phyloP scores from a whole-genome alignment of 2,329 filamentous ascomycete species.

The Verticillium zaregamsianum region DNA sequence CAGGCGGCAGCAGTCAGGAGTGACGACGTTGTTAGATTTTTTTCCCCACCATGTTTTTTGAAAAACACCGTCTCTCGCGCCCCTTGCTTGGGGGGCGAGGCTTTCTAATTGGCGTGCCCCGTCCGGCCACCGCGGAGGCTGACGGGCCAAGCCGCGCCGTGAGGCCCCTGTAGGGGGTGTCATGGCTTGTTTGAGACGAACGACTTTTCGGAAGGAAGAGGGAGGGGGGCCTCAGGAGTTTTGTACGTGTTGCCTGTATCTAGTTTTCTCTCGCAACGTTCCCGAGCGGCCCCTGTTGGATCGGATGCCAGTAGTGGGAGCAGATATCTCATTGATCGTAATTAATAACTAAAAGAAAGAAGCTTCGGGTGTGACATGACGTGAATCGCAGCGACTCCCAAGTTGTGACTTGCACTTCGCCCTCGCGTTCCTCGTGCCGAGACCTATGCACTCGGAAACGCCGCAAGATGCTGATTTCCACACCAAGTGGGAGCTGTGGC shows the following conservation, averaged over 20 bases:
- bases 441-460: too few species aligned
- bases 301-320: neutral
- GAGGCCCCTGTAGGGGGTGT: neutral
- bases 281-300: neutral
- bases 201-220: neutral
- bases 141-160: neutral
- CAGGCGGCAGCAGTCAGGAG: neutral
- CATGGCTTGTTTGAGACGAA: neutral
- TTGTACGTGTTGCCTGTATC: neutral
- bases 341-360: neutral
- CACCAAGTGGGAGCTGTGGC: too few species aligned
- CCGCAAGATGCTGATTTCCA: too few species aligned
- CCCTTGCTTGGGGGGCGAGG: neutral
- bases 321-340: conserved; percentile 3
- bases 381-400: too few species aligned
- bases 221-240: conserved; percentile 1
- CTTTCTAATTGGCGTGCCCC: neutral
- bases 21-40: neutral
- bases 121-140: neutral
- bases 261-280: neutral
- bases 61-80: neutral
- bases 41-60: neutral
- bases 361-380: neutral
- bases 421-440: too few species aligned
- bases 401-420: too few species aligned